A percentile compares a stretch with the other conserved stretches of the same genome.
Evolutionary conservation across 164 flowering plant species (phyloP).

Genomic region (Stephania yunnanensis): DNA sequence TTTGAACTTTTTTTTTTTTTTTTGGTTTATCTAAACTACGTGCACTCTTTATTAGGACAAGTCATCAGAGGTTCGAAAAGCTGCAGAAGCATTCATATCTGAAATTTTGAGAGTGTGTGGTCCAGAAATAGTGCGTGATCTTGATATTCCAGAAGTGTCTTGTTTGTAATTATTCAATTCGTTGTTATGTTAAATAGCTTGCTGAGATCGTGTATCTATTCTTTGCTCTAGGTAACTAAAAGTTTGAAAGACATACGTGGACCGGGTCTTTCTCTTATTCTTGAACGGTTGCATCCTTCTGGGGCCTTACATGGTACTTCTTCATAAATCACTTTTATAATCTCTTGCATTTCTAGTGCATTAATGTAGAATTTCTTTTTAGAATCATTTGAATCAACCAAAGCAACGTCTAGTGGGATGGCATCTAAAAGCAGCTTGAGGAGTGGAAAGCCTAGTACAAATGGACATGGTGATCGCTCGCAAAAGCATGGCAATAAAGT

Average conservation of each 20-base stretch:
- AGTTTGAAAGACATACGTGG: slow-evolving; percentile 73
- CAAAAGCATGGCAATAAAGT: slow-evolving; percentile 58
- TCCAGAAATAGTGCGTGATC: slow-evolving; percentile 56
- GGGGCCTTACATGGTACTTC: slow-evolving; percentile 58
- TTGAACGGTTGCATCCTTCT: slow-evolving; percentile 62
- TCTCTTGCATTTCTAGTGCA: background rate
- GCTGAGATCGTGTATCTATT: background rate
- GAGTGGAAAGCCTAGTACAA: slow-evolving; percentile 46
- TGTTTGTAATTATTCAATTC: background rate
- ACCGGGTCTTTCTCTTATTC: slow-evolving; percentile 65
- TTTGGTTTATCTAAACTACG: background rate
- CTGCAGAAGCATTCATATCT: slow-evolving; percentile 81
- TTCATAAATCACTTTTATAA: background rate
- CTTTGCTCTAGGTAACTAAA: slow-evolving; percentile 53
- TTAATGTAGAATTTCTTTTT: slow-evolving; percentile 3
- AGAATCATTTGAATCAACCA: slow-evolving; percentile 60
- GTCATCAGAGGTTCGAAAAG: slow-evolving; percentile 94
- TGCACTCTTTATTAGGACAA: slow-evolving; percentile 53
- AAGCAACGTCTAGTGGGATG: slow-evolving; percentile 31
- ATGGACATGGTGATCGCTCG: slow-evolving; percentile 43
- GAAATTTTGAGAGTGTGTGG: slow-evolving; percentile 84
- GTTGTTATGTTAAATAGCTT: background rate
- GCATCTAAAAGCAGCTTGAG: slow-evolving; percentile 46
- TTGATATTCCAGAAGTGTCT: background rate
- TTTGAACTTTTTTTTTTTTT: background rate